phyloP scores from a whole-genome alignment of 1,139 yeast genomes.

The Geotrichum fermentans region DNA sequence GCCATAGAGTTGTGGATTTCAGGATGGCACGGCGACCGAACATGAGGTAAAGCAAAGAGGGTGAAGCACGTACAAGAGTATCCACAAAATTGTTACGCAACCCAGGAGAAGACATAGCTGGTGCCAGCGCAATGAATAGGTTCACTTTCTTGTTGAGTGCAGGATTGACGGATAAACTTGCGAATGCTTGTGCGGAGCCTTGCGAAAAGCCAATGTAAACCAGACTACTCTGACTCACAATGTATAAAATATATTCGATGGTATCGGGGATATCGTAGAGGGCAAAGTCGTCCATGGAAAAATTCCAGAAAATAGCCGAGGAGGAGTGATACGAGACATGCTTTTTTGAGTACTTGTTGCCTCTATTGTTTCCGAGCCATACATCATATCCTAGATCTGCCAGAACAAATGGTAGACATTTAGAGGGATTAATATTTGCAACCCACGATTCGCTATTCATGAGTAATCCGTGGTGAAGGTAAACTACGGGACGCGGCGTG shows the following conservation, averaged over 20 bases:
- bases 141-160: constrained; percentile 64
- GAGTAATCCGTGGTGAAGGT: constrained; percentile 83
- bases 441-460: constrained; percentile 93
- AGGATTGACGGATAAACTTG: constrained; percentile 67
- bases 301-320: constrained; percentile 67
- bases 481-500: constrained; percentile 48
- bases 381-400: constrained; percentile 83
- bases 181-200: constrained; percentile 90
- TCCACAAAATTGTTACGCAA: constrained; percentile 71
- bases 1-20: constrained; percentile 81
- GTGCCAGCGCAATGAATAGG: constrained; percentile 75
- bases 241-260: constrained; percentile 54
- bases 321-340: constrained; percentile 44
- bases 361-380: constrained; percentile 89
- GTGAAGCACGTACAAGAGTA: constrained; percentile 71
- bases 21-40: constrained; percentile 72
- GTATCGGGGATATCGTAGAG: constrained; percentile 75
- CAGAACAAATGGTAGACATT: constrained; percentile 68
- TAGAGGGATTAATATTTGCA: constrained; percentile 50
- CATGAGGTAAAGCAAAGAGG: constrained; percentile 63
- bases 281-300: constrained; percentile 81
- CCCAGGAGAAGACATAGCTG: constrained; percentile 92
- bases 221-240: constrained; percentile 43
- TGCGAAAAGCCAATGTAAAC: constrained; percentile 83
- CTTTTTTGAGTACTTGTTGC: constrained; percentile 75